A percentile compares a stretch with the other conserved stretches of the same genome.
phyloP scores from a whole-genome alignment of 2,329 filamentous ascomycete genomes.

The Sarocladiaceae sp. region DNA sequence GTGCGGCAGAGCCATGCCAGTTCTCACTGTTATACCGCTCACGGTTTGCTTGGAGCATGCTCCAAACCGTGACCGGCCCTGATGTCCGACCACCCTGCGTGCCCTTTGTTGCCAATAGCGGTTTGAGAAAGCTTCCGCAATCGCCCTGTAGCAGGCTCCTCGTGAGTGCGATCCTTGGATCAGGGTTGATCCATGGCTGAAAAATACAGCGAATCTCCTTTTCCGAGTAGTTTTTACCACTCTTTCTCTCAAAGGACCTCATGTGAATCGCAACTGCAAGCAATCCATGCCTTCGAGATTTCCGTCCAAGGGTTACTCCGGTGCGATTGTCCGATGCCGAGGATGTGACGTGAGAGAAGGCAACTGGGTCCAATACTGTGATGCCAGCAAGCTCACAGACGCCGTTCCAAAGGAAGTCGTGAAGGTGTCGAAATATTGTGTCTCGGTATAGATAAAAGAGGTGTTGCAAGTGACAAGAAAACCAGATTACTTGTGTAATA shows the following conservation, averaged over 20 bases:
- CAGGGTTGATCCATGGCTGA: neutral
- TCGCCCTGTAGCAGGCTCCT: neutral
- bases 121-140: neutral
- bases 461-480: conserved; percentile 3
- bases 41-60: neutral
- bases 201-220: conserved; percentile 3
- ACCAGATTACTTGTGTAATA: conserved; percentile 3
- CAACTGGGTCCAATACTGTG: neutral
- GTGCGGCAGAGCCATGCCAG: neutral
- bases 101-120: neutral
- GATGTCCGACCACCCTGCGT: conserved; percentile 3
- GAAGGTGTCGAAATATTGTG: conserved; percentile 1
- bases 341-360: neutral
- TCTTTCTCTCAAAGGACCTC: neutral
- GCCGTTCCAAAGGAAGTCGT: neutral
- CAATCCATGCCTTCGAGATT: conserved; percentile 2
- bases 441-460: conserved; percentile 1
- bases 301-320: neutral
- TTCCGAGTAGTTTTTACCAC: neutral
- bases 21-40: neutral
- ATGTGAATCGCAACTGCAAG: neutral
- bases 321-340: neutral
- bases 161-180: neutral
- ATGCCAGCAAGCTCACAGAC: conserved; percentile 3
- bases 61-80: neutral